These are phyloP conservation scores for Phytophthora pisi DNA, from an alignment of 352 stramenopile species.

Conservation along the genomic window DNA sequence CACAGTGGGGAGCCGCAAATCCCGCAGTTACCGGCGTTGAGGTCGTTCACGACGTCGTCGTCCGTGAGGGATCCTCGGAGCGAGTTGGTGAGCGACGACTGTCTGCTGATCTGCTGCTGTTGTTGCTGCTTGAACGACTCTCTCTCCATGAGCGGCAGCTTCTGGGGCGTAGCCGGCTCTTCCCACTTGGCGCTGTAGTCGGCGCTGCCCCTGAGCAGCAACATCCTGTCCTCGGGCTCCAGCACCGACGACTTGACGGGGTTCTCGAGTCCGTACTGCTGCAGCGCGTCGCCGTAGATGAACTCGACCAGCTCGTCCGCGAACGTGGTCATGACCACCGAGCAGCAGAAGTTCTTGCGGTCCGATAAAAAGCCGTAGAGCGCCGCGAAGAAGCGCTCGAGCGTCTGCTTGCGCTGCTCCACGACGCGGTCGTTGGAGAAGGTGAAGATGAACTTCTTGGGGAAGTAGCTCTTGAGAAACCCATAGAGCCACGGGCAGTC, in stretches of 20 bases:
- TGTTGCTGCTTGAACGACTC: conserved; percentile 8
- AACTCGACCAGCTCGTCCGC: conserved; percentile 65
- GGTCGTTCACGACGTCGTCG: conserved; percentile 33
- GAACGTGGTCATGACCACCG: conserved; percentile 37
- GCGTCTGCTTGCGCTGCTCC: conserved; percentile 49
- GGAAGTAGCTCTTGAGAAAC: conserved; percentile 83
- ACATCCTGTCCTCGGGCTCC: conserved; percentile 3
- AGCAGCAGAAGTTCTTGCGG: conserved; percentile 65
- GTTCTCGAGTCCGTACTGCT: conserved; percentile 53
- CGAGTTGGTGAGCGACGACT: conserved; percentile 29
- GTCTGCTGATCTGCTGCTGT: conserved; percentile 5
- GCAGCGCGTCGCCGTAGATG: conserved; percentile 62
- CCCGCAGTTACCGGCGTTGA: conserved; percentile 29
- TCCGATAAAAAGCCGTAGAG: conserved; percentile 64
- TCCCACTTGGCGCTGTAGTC: conserved; percentile 26
- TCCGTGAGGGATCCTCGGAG: conserved; percentile 34
- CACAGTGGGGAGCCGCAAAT: conserved; percentile 55
- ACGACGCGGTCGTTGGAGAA: conserved; percentile 55
- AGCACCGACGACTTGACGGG: conserved; percentile 17
- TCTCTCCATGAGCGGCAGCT: conserved; percentile 10
- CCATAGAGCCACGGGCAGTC: conserved; percentile 78
- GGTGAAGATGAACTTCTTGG: conserved; percentile 64
- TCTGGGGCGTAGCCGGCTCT: conserved; percentile 10
- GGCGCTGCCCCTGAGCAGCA: conserved; percentile 7
- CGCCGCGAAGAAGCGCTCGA: conserved; percentile 66